These are phyloP conservation scores for Lizonia empirigonia DNA, from an alignment of 2,329 filamentous ascomycete genomes.

Conservation along the genomic window DNA sequence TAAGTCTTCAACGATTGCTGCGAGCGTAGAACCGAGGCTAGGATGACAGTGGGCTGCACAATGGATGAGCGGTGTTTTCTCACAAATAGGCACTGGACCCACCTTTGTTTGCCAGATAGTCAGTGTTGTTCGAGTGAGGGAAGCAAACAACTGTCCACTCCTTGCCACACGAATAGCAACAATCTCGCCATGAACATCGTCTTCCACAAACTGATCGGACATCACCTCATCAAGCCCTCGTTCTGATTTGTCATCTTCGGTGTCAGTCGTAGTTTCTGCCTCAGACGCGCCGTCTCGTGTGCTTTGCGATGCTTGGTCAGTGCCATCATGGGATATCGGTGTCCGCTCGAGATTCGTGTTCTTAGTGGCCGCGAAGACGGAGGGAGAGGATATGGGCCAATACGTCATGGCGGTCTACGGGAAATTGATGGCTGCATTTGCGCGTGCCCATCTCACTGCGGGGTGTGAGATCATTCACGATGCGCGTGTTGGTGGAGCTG, in stretches of 20 bases:
- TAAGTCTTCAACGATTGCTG: slow-evolving; percentile 79
- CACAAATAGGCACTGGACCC: slow-evolving; percentile 38
- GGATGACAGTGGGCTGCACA: slow-evolving; percentile 79
- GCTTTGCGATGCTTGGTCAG: slow-evolving; percentile 31
- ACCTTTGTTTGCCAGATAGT: slow-evolving; percentile 98
- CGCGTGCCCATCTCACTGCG: slow-evolving; percentile 43
- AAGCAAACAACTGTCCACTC: slow-evolving; percentile 82
- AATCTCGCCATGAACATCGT: slow-evolving; percentile 65
- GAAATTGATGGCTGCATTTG: slow-evolving; percentile 46
- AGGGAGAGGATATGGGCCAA: slow-evolving; percentile 86
- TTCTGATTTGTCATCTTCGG: slow-evolving; percentile 18
- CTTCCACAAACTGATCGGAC: slow-evolving; percentile 30
- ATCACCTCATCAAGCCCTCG: slow-evolving; percentile 10
- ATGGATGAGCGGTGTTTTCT: slow-evolving; percentile 29
- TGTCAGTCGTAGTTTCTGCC: slow-evolving; percentile 12
- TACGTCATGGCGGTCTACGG: slow-evolving; percentile 69
- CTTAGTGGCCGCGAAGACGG: slow-evolving; percentile 79
- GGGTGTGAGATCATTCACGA: slow-evolving; percentile 26
- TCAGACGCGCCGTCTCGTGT: slow-evolving; percentile 27
- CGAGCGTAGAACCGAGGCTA: slow-evolving; percentile 85
- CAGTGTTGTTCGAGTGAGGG: slow-evolving; percentile 82
- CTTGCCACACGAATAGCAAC: slow-evolving; percentile 78
- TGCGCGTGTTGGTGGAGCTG: slow-evolving; percentile 33
- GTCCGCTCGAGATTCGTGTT: slow-evolving; percentile 61
- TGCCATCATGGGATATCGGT: slow-evolving; percentile 67